Base-by-base conservation (phyloP, 2,329 filamentous ascomycete genomes). In the Metarhizium brunneum region DNA sequence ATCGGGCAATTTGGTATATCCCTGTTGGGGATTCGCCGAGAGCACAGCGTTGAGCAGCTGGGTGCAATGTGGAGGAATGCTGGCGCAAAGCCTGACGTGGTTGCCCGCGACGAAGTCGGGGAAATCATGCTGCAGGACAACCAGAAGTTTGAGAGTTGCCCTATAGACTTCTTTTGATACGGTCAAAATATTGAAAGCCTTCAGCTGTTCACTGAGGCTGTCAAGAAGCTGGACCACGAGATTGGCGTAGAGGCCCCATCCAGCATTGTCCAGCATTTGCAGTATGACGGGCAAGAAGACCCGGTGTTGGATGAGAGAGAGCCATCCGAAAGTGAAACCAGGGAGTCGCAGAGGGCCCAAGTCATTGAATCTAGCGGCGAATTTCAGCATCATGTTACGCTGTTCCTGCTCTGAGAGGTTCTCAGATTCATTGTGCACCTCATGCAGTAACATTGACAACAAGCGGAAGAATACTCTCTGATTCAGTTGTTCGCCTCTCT, bases 61-160 rank as follows among this genome's bases (percentile, higher is more conserved):
- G 16, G 86, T 85, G 71, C 90, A 94, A 65, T 94, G 87, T 52
- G 85, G 82, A 1, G 92, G 89, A 56, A 97, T 87, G 65, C 83
- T 84, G 63, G 88, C 86, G 73, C 87, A 91, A 53, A 99, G 82
- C 62, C 84, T 83, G 62, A 89, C 84, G 66, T 95, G 89, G 68
- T 95, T 90, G 63, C 92, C 89, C 6, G 89, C 87, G 47, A 99
- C 74, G 70, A 96, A 99, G 56, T 96, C 91, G 0, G 92, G 88
- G 71, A 90, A 97, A 69, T 99, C 94, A 66, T 97, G 94, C 62
- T 96, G 89, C 54, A 99, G 76, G 53, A 95, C 81, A 38, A 95
- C 76, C 54, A 97, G 74, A 57, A 96, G 82, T 66, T 95, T 91
- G 50, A 95, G 75, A 1, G 88, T 83, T 8, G 87, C 90, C 58